These are phyloP conservation scores for Ceratocystis cubensis DNA, from an alignment of 2,329 filamentous ascomycete genomes.

Conservation along the genomic window DNA sequence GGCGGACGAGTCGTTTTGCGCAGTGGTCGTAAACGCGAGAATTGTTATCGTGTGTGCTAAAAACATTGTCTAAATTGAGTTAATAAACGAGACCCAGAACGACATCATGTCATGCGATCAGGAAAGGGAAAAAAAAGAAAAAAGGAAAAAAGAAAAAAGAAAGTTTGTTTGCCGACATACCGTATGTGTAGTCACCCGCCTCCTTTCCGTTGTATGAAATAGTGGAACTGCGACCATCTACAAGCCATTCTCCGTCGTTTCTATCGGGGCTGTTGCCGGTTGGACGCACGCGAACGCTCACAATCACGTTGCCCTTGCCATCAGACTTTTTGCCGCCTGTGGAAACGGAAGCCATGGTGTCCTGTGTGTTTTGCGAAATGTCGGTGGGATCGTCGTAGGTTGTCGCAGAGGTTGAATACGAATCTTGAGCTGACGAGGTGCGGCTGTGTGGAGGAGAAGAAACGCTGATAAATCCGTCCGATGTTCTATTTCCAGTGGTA, in stretches of 20 bases:
- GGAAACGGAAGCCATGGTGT: constrained; percentile 26
- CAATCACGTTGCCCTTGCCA: constrained; percentile 84
- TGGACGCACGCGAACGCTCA: constrained; percentile 86
- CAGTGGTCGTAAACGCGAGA: constrained; percentile 86
- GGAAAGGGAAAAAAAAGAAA: no score
- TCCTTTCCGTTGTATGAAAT: constrained; percentile 80
- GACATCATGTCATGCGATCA: no score
- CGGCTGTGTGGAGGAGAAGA: constrained; percentile 78
- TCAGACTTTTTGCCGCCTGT: constrained; percentile 44
- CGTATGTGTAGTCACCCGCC: constrained; percentile 84
- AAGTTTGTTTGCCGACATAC: constrained; percentile 40
- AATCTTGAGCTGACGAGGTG: constrained; percentile 83
- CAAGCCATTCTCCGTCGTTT: constrained; percentile 75
- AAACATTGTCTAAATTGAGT: constrained; percentile 69
- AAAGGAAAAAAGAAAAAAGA: no score
- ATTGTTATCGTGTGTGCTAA: constrained; percentile 87
- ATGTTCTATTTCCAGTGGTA: constrained; percentile 51
- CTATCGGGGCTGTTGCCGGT: constrained; percentile 54
- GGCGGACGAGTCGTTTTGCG: constrained; percentile 82
- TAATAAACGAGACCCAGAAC: constrained; percentile 20
- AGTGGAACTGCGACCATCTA: constrained; percentile 70
- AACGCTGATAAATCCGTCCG: constrained; percentile 62
- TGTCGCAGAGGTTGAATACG: constrained; percentile 80
- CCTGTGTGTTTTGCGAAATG: constrained; percentile 28
- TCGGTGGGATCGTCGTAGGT: constrained; percentile 73